phyloP scores from a whole-genome alignment of 306 rosid species.

The Vigna unguiculata region DNA sequence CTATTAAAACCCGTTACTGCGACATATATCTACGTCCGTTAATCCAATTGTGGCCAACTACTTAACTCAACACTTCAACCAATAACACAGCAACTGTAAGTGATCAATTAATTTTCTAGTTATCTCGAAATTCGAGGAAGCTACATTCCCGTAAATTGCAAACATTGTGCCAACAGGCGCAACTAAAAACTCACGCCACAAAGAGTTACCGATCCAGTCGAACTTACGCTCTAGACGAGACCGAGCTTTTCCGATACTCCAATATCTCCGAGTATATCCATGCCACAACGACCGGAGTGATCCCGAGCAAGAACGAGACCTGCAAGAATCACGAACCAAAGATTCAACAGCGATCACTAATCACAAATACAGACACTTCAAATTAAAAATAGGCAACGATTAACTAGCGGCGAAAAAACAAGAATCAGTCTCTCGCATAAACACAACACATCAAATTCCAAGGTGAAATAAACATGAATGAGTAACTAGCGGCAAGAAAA shows the following conservation, averaged over 20 bases:
- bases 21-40: slow-evolving; percentile 9
- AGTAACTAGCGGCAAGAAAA: slow-evolving; percentile 20
- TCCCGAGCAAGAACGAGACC: slow-evolving; percentile 78
- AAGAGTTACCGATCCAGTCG: background rate
- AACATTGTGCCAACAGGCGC: background rate
- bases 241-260: slow-evolving; percentile 67
- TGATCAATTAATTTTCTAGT: background rate
- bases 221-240: slow-evolving; percentile 77
- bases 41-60: background rate
- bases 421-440: background rate
- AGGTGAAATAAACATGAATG: background rate
- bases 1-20: slow-evolving; percentile 6
- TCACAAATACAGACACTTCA: background rate
- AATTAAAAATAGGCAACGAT: background rate
- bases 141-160: slow-evolving; percentile 17
- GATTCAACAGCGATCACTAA: background rate
- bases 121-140: background rate
- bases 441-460: slow-evolving; percentile 4
- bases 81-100: background rate
- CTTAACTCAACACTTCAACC: slow-evolving; percentile 6
- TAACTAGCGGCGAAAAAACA: slow-evolving; percentile 9
- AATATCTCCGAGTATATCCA: slow-evolving; percentile 89
- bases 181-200: slow-evolving; percentile 8
- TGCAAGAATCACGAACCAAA: slow-evolving; percentile 39
- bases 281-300: slow-evolving; percentile 62